Percentiles rank a stretch among this genome's conserved stretches.
These are phyloP conservation scores for Zygoascus biomembranicola DNA, from an alignment of 805 yeast genomes.

Conservation along the genomic window DNA sequence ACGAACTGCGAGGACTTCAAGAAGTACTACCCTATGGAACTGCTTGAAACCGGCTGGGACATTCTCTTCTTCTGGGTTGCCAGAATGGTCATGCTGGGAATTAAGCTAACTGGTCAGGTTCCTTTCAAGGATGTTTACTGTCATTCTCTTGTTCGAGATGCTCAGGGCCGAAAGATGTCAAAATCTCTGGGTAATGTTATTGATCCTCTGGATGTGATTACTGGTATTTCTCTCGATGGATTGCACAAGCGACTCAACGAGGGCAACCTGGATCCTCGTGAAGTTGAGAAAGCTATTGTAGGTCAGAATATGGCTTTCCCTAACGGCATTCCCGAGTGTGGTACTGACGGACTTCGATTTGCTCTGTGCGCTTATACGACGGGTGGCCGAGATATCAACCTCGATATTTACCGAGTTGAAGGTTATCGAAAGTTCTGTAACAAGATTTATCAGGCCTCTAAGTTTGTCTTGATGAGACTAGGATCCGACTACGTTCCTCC, in stretches of 20 bases:
- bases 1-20: conserved; percentile 58
- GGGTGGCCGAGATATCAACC: conserved; percentile 96
- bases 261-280: conserved; percentile 88
- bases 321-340: conserved; percentile 97
- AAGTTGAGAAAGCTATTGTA: conserved; percentile 73
- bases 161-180: conserved; percentile 99
- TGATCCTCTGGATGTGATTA: conserved; percentile 91
- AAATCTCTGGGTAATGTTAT: conserved; percentile 94
- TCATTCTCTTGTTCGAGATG: conserved; percentile 96
- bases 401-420: conserved; percentile 93
- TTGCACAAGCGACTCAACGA: conserved; percentile 66
- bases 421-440: conserved; percentile 99
- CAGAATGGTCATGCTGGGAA: conserved; percentile 87
- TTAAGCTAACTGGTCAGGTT: conserved; percentile 80
- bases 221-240: conserved; percentile 72
- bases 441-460: conserved; percentile 98
- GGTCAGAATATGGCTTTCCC: conserved; percentile 92
- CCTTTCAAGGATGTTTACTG: conserved; percentile 97
- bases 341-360: conserved; percentile 97
- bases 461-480: conserved; percentile 86
- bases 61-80: conserved; percentile 98
- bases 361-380: conserved; percentile 98
- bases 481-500: conserved; percentile 87
- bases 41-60: conserved; percentile 99
- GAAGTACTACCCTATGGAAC: conserved; percentile 78